Evolutionary conservation across 1,284 basidiomycete genomes (phyloP).

Genomic region (Irpex rosettiformis): DNA sequence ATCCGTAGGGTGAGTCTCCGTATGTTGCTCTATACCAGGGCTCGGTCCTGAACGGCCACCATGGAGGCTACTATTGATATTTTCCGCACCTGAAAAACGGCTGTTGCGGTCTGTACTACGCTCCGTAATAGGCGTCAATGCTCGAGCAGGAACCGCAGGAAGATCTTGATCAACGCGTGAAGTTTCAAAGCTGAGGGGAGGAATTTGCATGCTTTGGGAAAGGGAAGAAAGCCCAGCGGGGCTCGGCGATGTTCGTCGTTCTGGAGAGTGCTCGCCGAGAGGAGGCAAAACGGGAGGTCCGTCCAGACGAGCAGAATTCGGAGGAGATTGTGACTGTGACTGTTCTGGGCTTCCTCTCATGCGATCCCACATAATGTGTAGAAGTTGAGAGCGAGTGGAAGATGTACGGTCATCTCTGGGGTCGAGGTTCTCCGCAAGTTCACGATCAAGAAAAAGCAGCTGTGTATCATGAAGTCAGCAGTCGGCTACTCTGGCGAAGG

Average conservation of each 20-base stretch:
- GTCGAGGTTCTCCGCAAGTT: slow-evolving; percentile 77
- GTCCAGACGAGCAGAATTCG: not conserved
- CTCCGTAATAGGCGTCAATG: slow-evolving; percentile 33
- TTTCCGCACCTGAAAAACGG: slow-evolving; percentile 18
- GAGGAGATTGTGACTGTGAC: slow-evolving; percentile 15
- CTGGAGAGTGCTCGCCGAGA: slow-evolving; percentile 15
- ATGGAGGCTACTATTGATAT: not conserved
- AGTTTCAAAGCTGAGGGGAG: slow-evolving; percentile 30
- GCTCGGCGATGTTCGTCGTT: not conserved
- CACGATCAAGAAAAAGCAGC: slow-evolving; percentile 88
- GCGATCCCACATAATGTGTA: slow-evolving; percentile 62
- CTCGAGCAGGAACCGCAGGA: slow-evolving; percentile 17
- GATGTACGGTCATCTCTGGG: slow-evolving; percentile 78
- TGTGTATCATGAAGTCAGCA: slow-evolving; percentile 24
- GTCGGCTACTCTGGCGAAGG: slow-evolving; percentile 6
- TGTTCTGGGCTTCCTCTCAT: slow-evolving; percentile 43
- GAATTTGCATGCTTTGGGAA: slow-evolving; percentile 27
- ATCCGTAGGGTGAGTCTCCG: not conserved
- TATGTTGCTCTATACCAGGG: not conserved
- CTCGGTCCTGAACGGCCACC: not conserved
- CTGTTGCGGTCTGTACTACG: slow-evolving; percentile 22
- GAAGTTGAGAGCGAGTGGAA: slow-evolving; percentile 58
- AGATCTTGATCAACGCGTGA: slow-evolving; percentile 7
- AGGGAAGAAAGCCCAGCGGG: not conserved
- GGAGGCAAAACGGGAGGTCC: slow-evolving; percentile 27